These are phyloP conservation scores for Sordaria brevicollis DNA, from an alignment of 495 filamentous ascomycete species.

Conservation along the genomic window DNA sequence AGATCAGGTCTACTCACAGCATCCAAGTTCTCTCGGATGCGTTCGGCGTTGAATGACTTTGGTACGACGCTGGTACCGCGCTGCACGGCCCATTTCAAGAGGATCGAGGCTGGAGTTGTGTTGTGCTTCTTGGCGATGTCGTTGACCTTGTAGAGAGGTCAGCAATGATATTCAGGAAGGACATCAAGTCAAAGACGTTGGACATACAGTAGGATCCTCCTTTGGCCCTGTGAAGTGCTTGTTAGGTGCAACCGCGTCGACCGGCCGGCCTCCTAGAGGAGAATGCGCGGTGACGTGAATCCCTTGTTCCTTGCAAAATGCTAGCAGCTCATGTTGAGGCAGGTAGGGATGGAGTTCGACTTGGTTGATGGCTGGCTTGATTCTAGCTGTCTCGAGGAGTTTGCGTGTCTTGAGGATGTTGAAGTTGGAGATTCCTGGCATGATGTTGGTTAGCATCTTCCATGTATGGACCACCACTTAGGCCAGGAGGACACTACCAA, in stretches of 20 bases:
- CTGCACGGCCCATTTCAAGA: slow-evolving; percentile 25
- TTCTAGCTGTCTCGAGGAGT: slow-evolving; percentile 18
- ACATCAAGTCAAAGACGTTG: neutral
- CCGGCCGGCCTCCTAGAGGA: slow-evolving; percentile 41
- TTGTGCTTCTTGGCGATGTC: slow-evolving; percentile 12
- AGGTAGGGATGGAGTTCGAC: slow-evolving; percentile 31
- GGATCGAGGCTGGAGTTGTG: slow-evolving; percentile 24
- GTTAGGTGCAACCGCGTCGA: slow-evolving; percentile 14
- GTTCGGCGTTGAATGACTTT: slow-evolving; percentile 47
- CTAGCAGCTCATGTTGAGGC: slow-evolving; percentile 38
- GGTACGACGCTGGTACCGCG: slow-evolving; percentile 21
- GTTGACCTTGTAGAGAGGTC: slow-evolving; percentile 11
- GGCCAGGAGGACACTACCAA: too few relatives aligned
- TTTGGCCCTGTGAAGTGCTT: slow-evolving; percentile 15
- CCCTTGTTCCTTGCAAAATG: slow-evolving; percentile 40
- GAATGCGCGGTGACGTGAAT: slow-evolving; percentile 59
- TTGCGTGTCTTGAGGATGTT: slow-evolving; percentile 21
- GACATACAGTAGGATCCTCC: slow-evolving; percentile 15
- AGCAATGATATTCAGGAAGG: neutral
- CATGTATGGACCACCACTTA: neutral
- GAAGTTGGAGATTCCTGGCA: slow-evolving; percentile 29
- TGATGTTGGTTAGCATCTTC: neutral
- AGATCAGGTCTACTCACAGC: slow-evolving; percentile 8
- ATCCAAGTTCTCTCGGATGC: slow-evolving; percentile 36
- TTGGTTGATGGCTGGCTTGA: slow-evolving; percentile 30